phyloP scores from a whole-genome alignment of 2,329 filamentous ascomycete species.

The Purpureocillium lavendulum region DNA sequence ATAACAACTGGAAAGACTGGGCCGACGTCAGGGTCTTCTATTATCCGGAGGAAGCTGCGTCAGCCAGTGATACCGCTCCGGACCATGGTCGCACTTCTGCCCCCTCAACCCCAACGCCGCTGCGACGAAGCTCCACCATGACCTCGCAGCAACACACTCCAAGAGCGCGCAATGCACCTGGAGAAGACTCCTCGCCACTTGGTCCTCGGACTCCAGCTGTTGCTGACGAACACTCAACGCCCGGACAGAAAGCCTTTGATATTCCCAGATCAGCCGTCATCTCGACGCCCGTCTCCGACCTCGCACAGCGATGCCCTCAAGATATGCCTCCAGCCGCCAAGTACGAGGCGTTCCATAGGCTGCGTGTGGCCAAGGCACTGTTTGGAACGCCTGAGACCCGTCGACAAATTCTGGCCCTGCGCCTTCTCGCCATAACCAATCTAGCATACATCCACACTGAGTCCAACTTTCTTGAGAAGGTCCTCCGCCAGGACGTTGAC shows the following conservation, averaged over 20 bases:
- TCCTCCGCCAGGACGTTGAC: constrained; percentile 80
- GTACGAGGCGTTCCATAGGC: constrained; percentile 78
- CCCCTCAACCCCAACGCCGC: constrained; percentile 67
- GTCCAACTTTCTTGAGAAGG: constrained; percentile 71
- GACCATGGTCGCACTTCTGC: constrained; percentile 31
- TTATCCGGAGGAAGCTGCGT: constrained; percentile 46
- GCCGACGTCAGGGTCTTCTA: constrained; percentile 74
- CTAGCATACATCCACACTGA: constrained; percentile 85
- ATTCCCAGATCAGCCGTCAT: constrained; percentile 49
- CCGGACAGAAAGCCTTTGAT: constrained; percentile 54
- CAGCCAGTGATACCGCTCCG: constrained; percentile 6
- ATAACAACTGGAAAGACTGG: constrained; percentile 64
- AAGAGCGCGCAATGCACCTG: constrained; percentile 21
- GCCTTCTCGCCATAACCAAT: constrained; percentile 82
- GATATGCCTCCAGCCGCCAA: constrained; percentile 64
- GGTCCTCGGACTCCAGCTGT: constrained; percentile 31
- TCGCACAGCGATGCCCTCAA: constrained; percentile 46
- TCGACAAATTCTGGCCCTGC: constrained; percentile 69
- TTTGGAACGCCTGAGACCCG: constrained; percentile 55
- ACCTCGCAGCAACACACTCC: constrained; percentile 33
- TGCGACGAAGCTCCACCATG: constrained; percentile 59
- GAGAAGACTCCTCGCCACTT: constrained; percentile 41
- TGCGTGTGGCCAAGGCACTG: constrained; percentile 78
- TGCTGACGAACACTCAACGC: constrained; percentile 22
- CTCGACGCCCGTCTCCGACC: constrained; percentile 44